These are phyloP conservation scores for Suhomyces taliae DNA, from an alignment of 1,139 yeast genomes.

Conservation along the genomic window DNA sequence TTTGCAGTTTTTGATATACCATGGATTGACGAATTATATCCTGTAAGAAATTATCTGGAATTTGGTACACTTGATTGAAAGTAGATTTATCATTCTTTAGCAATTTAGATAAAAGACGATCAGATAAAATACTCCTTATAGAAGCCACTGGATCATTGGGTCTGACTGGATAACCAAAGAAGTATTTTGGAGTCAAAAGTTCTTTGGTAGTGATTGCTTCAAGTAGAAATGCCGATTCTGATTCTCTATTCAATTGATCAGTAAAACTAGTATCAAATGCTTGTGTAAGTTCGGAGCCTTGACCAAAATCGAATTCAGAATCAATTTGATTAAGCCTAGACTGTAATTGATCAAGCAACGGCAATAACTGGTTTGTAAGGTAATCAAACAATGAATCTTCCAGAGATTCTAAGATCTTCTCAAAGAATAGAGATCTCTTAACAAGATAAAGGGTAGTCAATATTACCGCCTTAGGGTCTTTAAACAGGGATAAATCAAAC, in stretches of 20 bases:
- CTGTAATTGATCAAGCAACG: slow-evolving; percentile 27
- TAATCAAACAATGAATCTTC: slow-evolving; percentile 17
- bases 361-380: slow-evolving; percentile 29
- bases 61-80: slow-evolving; percentile 9
- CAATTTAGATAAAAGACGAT: slow-evolving; percentile 7
- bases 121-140: slow-evolving; percentile 7
- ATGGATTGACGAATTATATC: slow-evolving; percentile 31
- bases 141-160: not conserved
- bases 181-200: slow-evolving; percentile 6
- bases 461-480: slow-evolving; percentile 16
- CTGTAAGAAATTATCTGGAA: slow-evolving; percentile 24
- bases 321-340: slow-evolving; percentile 5
- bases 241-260: slow-evolving; percentile 23
- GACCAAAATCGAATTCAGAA: slow-evolving; percentile 14
- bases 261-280: slow-evolving; percentile 11
- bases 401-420: slow-evolving; percentile 11
- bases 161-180: slow-evolving; percentile 9
- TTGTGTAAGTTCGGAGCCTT: slow-evolving; percentile 6
- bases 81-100: slow-evolving; percentile 7
- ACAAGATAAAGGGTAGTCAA: slow-evolving; percentile 26
- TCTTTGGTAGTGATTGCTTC: slow-evolving; percentile 4
- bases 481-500: slow-evolving; percentile 4
- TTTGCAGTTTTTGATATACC: slow-evolving; percentile 27
- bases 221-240: slow-evolving; percentile 29
- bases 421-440: slow-evolving; percentile 26